These are phyloP conservation scores for Plasmodium yoelii DNA, from an alignment of 169 alveolate genomes.

Conservation along the genomic window DNA sequence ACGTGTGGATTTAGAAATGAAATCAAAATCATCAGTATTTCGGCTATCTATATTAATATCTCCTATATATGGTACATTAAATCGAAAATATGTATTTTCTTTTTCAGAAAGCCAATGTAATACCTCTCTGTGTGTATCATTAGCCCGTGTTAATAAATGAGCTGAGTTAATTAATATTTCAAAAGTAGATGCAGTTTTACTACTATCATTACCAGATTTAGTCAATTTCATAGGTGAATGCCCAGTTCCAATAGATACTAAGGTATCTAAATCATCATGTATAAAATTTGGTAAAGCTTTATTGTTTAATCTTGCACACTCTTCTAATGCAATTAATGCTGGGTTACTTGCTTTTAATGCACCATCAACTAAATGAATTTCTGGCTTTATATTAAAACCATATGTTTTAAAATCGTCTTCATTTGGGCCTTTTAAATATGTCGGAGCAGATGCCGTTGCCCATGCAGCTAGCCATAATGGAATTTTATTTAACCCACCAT, in stretches of 20 bases:
- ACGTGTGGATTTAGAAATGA: slow-evolving; percentile 75
- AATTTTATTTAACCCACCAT: slow-evolving; percentile 82
- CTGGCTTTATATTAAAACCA: slow-evolving; percentile 81
- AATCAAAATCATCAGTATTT: slow-evolving; percentile 56
- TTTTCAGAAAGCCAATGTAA: slow-evolving; percentile 71
- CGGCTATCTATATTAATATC: slow-evolving; percentile 75
- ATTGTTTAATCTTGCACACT: slow-evolving; percentile 76
- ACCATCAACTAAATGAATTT: slow-evolving; percentile 88
- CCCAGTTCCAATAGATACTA: slow-evolving; percentile 80
- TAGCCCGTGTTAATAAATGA: slow-evolving; percentile 74
- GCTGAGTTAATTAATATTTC: slow-evolving; percentile 70
- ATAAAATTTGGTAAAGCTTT: slow-evolving; percentile 60
- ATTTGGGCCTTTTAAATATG: slow-evolving; percentile 88
- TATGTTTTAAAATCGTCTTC: slow-evolving; percentile 75
- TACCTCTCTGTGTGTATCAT: slow-evolving; percentile 76
- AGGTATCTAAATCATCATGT: slow-evolving; percentile 77
- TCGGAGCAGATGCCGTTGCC: slow-evolving; percentile 88
- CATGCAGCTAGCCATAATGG: slow-evolving; percentile 90
- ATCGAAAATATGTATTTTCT: slow-evolving; percentile 75
- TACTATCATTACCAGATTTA: slow-evolving; percentile 32
- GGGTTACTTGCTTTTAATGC: slow-evolving; percentile 84
- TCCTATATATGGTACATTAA: slow-evolving; percentile 78
- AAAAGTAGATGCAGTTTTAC: slow-evolving; percentile 51
- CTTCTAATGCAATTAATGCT: slow-evolving; percentile 86
- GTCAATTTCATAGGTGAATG: slow-evolving; percentile 65